phyloP scores from a whole-genome alignment of 2,329 filamentous ascomycete species.

The Fusarium annulatum region DNA sequence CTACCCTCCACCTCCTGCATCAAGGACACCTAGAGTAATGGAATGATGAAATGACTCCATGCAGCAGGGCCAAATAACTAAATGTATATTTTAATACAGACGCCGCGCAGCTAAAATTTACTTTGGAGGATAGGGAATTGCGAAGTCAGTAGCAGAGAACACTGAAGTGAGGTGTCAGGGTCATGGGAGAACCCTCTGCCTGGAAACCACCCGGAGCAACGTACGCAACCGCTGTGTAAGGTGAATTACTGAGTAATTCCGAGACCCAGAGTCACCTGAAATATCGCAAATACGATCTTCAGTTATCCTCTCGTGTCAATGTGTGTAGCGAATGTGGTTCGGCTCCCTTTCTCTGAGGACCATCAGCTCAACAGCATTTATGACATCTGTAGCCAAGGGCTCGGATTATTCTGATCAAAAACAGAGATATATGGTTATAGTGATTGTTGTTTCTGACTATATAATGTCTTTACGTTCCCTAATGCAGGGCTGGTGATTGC shows the following conservation, averaged over 20 bases:
- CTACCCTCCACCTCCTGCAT: rapidly evolving
- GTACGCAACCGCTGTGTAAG: too few relatives aligned
- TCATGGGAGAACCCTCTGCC: not conserved
- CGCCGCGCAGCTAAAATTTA: rapidly evolving
- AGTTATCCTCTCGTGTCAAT: rapidly evolving
- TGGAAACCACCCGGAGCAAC: not conserved
- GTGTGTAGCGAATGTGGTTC: rapidly evolving
- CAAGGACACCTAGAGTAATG: too few relatives aligned
- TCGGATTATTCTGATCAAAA: rapidly evolving
- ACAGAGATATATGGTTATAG: too few relatives aligned
- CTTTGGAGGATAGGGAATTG: rapidly evolving
- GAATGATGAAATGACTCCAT: too few relatives aligned
- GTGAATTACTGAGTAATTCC: rapidly evolving
- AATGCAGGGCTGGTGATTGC: too few relatives aligned
- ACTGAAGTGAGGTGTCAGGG: not conserved
- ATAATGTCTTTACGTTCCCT: too few relatives aligned
- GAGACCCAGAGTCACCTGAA: not conserved
- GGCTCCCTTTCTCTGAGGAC: not conserved
- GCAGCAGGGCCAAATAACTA: not conserved
- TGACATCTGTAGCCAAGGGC: not conserved
- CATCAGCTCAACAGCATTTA: not conserved
- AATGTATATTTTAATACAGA: not conserved
- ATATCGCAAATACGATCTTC: too few relatives aligned
- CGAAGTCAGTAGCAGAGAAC: rapidly evolving
- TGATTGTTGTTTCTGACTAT: rapidly evolving